phyloP scores from a whole-genome alignment of 768 basidiomycete genomes.

The Psilocybe cyanescens region DNA sequence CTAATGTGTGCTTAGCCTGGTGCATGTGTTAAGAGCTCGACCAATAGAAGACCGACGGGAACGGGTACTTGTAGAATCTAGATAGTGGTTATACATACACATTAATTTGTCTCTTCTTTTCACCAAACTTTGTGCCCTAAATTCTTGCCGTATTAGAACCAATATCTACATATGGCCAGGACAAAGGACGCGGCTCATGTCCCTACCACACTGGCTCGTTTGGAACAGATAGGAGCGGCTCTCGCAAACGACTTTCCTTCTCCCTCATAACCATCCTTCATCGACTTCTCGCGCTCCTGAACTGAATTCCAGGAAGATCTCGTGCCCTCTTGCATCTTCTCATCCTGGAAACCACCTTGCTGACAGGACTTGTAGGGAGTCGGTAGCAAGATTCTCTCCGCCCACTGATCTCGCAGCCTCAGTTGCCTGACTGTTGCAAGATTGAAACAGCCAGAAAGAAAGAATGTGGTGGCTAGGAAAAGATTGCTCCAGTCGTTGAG shows the following conservation, averaged over 20 bases:
- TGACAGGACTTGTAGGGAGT: neutral
- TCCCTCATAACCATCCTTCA: neutral
- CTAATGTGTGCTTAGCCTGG: too few relatives aligned
- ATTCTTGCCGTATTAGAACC: too few relatives aligned
- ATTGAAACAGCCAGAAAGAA: slow-evolving; percentile 23
- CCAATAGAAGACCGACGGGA: neutral
- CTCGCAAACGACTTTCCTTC: slow-evolving; percentile 1
- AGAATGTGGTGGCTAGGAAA: slow-evolving; percentile 20
- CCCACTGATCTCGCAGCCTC: slow-evolving; percentile 15
- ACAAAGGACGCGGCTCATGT: neutral
- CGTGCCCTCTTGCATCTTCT: neutral
- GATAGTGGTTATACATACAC: neutral
- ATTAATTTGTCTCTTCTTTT: too few relatives aligned
- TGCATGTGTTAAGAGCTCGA: neutral
- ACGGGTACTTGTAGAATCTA: too few relatives aligned
- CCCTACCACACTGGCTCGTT: neutral
- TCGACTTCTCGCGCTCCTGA: too few relatives aligned
- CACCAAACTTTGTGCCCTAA: too few relatives aligned
- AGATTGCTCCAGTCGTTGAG: slow-evolving; percentile 27
- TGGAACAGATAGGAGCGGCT: neutral
- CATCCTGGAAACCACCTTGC: neutral
- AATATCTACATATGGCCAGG: too few relatives aligned
- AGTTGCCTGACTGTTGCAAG: slow-evolving; percentile 24
- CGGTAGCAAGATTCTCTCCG: slow-evolving; percentile 9
- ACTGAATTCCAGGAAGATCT: too few relatives aligned